phyloP scores from a whole-genome alignment of 768 basidiomycete genomes.

The Hygrophorus pudorinus region DNA sequence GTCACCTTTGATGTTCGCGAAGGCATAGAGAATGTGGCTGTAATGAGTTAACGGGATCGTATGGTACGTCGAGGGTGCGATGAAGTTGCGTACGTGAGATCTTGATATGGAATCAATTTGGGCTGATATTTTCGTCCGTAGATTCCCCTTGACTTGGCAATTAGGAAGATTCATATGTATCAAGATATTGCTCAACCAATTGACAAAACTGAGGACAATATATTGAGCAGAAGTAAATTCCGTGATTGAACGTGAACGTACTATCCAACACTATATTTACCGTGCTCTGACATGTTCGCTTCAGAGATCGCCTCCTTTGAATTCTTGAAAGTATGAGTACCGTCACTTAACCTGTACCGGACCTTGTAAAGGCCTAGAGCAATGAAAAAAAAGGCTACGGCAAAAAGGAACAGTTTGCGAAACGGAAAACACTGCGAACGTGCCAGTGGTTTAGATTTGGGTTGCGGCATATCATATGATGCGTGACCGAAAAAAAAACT shows the following conservation, averaged over 20 bases:
- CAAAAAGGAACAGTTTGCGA: slow-evolving; percentile 19
- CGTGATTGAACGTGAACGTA: slow-evolving; percentile 28
- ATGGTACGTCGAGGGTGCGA: not conserved
- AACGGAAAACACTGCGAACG: not conserved
- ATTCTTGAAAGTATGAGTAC: not conserved
- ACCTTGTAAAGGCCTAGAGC: slow-evolving; percentile 23
- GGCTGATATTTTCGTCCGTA: slow-evolving; percentile 92
- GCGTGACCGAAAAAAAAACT: no score
- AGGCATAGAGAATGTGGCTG: slow-evolving; percentile 87
- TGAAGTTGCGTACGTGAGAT: slow-evolving; percentile 63
- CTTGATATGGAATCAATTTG: slow-evolving; percentile 66
- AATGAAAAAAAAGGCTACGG: slow-evolving; percentile 20
- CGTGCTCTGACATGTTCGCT: slow-evolving; percentile 14
- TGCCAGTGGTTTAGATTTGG: no score
- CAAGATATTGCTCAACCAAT: slow-evolving; percentile 40
- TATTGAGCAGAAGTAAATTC: slow-evolving; percentile 6
- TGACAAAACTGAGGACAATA: slow-evolving; percentile 49
- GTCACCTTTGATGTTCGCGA: slow-evolving; percentile 79
- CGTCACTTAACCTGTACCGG: slow-evolving; percentile 20
- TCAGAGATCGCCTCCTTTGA: not conserved
- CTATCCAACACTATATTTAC: slow-evolving; percentile 79
- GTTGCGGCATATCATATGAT: no score
- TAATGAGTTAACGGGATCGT: slow-evolving; percentile 6
- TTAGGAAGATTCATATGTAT: slow-evolving; percentile 1
- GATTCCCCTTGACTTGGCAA: slow-evolving; percentile 59